These are phyloP conservation scores for Pseudozyma thailandica DNA, from an alignment of 1,284 basidiomycete genomes.

Conservation along the genomic window DNA sequence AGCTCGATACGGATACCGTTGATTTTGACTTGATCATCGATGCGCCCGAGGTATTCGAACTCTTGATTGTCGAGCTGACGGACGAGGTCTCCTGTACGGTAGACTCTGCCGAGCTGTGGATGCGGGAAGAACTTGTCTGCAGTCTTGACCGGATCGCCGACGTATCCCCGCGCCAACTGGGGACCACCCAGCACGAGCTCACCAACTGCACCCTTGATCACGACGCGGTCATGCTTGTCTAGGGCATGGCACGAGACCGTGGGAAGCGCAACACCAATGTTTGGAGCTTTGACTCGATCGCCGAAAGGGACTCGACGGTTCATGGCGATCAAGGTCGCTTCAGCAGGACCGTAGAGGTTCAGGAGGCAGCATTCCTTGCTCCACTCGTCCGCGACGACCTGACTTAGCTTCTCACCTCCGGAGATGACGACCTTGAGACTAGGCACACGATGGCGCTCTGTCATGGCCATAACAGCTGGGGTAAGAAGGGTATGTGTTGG, in stretches of 20 bases:
- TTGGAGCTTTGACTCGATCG: slow-evolving; percentile 67
- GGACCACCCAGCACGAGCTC: slow-evolving; percentile 66
- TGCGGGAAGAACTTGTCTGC: slow-evolving; percentile 64
- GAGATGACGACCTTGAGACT: slow-evolving; percentile 68
- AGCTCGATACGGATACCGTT: slow-evolving; percentile 69
- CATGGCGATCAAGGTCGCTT: slow-evolving; percentile 66
- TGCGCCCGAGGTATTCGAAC: slow-evolving; percentile 68
- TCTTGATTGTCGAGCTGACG: slow-evolving; percentile 65
- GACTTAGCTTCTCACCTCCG: slow-evolving; percentile 69
- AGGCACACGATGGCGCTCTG: slow-evolving; percentile 59
- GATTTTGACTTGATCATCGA: slow-evolving; percentile 69
- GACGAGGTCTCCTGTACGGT: slow-evolving; percentile 66
- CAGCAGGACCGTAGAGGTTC: slow-evolving; percentile 67
- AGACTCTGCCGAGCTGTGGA: slow-evolving; percentile 59
- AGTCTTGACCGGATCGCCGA: slow-evolving; percentile 64
- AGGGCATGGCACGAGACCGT: slow-evolving; percentile 66
- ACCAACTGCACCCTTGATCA: slow-evolving; percentile 68
- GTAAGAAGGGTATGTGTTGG: slow-evolving; percentile 67
- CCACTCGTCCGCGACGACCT: slow-evolving; percentile 69
- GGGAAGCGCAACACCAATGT: slow-evolving; percentile 67
- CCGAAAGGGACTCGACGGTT: slow-evolving; percentile 58
- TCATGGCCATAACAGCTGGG: slow-evolving; percentile 69
- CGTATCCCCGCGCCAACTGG: slow-evolving; percentile 63
- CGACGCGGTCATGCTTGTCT: slow-evolving; percentile 57
- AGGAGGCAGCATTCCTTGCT: slow-evolving; percentile 64